A percentile compares a stretch with the other conserved stretches of the same genome.
Conservation (phyloP, 2,329 filamentous ascomycete genomes). For the Aspergillus tubingensis region DNA sequence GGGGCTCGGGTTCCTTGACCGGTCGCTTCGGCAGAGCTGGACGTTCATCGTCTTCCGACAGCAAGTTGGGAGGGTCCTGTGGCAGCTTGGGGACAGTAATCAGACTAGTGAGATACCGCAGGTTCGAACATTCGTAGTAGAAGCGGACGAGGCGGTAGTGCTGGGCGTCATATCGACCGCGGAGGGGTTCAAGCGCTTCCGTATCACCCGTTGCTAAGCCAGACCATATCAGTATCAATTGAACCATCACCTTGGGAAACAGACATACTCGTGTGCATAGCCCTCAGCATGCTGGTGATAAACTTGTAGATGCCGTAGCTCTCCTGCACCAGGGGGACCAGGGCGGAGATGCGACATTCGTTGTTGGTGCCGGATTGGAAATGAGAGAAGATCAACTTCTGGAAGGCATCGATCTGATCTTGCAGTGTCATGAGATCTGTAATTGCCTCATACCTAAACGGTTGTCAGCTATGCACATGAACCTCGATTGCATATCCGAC, state of each 20-base stretch:
- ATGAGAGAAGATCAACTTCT: constrained; percentile 97
- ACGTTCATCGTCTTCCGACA: constrained; percentile 80
- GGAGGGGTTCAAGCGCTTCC: constrained; percentile 84
- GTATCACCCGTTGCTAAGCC: constrained; percentile 79
- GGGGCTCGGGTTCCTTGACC: constrained; percentile 66
- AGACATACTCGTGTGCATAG: constrained; percentile 86
- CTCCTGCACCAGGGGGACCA: constrained; percentile 92
- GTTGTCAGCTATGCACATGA: constrained; percentile 23
- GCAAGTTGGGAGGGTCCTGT: constrained; percentile 86
- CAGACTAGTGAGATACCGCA: constrained; percentile 91
- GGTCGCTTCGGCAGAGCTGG: constrained; percentile 81
- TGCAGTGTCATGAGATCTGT: constrained; percentile 94
- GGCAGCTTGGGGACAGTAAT: constrained; percentile 96
- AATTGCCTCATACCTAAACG: constrained; percentile 76
- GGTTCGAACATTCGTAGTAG: constrained; percentile 98
- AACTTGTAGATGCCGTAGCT: constrained; percentile 99
- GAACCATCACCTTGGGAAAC: background rate
- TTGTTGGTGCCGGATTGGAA: constrained; percentile 91
- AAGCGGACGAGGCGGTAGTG: constrained; percentile 96
- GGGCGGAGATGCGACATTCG: constrained; percentile 90
- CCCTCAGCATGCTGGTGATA: constrained; percentile 97
- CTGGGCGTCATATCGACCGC: constrained; percentile 88
- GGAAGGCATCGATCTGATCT: constrained; percentile 97
- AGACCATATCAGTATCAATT: constrained; percentile 13
- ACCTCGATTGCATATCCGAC: constrained; percentile 1